Evolutionary conservation across 345 rosid species (phyloP).

Genomic region (Melaleuca alternifolia): DNA sequence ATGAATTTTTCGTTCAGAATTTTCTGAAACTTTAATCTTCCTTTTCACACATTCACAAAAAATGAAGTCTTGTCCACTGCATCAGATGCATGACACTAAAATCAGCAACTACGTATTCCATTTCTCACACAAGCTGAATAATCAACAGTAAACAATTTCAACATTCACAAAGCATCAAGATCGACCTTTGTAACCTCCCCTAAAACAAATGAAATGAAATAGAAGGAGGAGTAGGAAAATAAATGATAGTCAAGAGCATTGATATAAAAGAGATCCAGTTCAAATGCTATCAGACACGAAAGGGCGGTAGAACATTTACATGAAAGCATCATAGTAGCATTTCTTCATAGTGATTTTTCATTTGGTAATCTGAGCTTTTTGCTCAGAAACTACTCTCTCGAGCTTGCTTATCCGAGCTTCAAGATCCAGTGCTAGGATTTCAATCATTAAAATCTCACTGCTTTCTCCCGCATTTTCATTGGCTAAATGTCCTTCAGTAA

Average conservation of each 20-base stretch:
- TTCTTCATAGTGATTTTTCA: background rate
- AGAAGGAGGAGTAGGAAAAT: background rate
- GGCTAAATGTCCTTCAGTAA: background rate
- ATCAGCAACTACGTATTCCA: background rate
- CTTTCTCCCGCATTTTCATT: background rate
- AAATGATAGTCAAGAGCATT: background rate
- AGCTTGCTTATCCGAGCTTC: slow-evolving; percentile 3
- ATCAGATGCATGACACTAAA: background rate
- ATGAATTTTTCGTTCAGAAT: background rate
- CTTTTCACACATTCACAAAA: background rate
- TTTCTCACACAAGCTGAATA: background rate
- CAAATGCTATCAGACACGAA: background rate
- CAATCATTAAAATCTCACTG: background rate
- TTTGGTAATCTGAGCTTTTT: background rate
- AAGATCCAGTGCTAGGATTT: background rate
- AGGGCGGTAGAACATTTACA: background rate
- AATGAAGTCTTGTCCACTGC: background rate
- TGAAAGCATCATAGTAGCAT: background rate
- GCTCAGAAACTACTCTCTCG: background rate
- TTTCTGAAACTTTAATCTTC: background rate
- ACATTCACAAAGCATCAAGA: background rate
- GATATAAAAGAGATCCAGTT: background rate
- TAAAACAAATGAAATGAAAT: background rate
- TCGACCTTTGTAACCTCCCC: background rate
- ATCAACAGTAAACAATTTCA: background rate